Evolutionary conservation across 148 eudicot species (phyloP).

Genomic region (Camellia granthamiana): DNA sequence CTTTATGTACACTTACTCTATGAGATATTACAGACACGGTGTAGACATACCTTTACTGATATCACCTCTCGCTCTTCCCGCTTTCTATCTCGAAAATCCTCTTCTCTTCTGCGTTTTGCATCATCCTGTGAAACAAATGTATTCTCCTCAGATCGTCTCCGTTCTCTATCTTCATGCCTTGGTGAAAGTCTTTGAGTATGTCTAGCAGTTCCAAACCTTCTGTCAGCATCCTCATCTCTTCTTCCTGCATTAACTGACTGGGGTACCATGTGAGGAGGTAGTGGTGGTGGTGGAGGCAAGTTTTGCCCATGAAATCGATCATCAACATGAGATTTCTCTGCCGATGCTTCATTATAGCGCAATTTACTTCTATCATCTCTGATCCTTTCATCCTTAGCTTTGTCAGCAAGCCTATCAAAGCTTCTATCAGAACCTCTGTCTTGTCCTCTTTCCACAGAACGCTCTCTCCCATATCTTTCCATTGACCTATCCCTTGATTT

Average conservation of each 20-base stretch:
- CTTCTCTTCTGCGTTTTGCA: conserved; percentile 89
- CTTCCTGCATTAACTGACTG: conserved; percentile 68
- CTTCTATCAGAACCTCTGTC: conserved; percentile 69
- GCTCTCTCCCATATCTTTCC: conserved; percentile 86
- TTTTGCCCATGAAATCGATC: conserved; percentile 78
- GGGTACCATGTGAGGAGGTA: conserved; percentile 86
- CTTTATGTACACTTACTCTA: background rate
- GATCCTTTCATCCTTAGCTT: conserved; percentile 68
- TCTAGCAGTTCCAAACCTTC: conserved; percentile 68
- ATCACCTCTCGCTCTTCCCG: conserved; percentile 80
- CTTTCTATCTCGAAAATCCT: conserved; percentile 86
- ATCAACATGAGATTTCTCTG: conserved; percentile 65
- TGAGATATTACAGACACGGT: background rate
- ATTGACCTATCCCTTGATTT: conserved; percentile 76
- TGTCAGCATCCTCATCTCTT: conserved; percentile 89
- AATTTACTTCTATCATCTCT: conserved; percentile 79
- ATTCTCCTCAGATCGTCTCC: conserved; percentile 88
- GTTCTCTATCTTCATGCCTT: conserved; percentile 90
- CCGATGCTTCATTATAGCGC: conserved; percentile 57
- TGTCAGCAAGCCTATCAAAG: conserved; percentile 56
- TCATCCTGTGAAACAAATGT: conserved; percentile 57
- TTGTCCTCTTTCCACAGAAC: conserved; percentile 65
- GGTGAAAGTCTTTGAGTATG: conserved; percentile 94
- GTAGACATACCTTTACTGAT: conserved; percentile 49
- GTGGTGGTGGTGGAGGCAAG: conserved; percentile 97